These are phyloP conservation scores for Knoxia roxburghii DNA, from an alignment of 257 asterid species.

Conservation along the genomic window DNA sequence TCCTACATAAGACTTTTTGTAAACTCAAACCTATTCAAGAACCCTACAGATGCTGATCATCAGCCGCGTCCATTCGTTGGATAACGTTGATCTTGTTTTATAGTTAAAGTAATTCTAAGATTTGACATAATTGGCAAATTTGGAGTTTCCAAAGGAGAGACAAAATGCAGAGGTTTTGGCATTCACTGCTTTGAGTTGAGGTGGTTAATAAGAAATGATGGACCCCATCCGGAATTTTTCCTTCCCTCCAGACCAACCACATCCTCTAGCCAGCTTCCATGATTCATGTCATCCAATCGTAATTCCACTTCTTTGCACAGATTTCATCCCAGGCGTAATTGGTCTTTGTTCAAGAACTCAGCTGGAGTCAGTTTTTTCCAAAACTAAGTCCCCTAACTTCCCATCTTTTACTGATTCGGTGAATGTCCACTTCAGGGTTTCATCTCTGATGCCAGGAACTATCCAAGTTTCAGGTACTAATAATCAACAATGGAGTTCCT, in stretches of 20 bases:
- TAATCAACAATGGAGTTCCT: not conserved
- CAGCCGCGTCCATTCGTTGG: too few relatives aligned
- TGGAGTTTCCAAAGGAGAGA: constrained; percentile 5
- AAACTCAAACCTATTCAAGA: too few relatives aligned
- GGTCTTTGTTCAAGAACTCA: too few relatives aligned
- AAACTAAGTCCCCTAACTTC: not conserved
- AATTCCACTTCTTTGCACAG: constrained; percentile 15
- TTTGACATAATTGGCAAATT: not conserved
- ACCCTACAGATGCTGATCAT: too few relatives aligned
- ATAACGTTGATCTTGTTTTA: too few relatives aligned
- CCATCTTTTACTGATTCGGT: not conserved
- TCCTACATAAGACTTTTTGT: too few relatives aligned
- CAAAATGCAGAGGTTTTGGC: constrained; percentile 18
- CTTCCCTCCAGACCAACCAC: constrained; percentile 35
- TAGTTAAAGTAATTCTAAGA: too few relatives aligned
- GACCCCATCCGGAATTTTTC: constrained; percentile 34
- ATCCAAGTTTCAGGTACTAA: constrained; percentile 75
- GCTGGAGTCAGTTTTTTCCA: too few relatives aligned
- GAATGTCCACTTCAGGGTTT: constrained; percentile 4
- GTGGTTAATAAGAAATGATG: constrained; percentile 19
- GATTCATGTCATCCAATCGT: constrained; percentile 24
- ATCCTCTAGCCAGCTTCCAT: constrained; percentile 22
- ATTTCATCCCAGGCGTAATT: too few relatives aligned
- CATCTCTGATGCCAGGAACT: constrained; percentile 78
- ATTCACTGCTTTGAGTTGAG: constrained; percentile 14